Base-by-base conservation (phyloP, 2,329 filamentous ascomycete genomes). In the Lecanicillium sp. region DNA sequence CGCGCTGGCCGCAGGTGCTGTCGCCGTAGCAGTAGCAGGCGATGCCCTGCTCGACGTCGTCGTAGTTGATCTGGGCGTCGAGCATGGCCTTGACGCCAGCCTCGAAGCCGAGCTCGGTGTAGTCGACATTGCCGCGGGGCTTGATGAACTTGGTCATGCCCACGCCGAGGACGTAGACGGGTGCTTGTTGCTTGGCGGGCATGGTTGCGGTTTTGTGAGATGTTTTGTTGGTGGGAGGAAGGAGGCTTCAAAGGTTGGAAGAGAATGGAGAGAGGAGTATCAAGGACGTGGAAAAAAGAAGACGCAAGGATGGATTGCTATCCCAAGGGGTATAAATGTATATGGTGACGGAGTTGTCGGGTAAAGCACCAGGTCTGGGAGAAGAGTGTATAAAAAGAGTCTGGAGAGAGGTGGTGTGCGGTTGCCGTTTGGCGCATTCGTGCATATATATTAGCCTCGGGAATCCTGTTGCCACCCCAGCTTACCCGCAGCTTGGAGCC, bases 131-230 rank as follows among this genome's bases (percentile, higher is more conserved):
- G 59, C 87, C 87, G 41, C 89, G 79, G 30, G 89, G 89, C 71
- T 96, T 96, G 77, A 96, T 90, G 76, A 97, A 97, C 66, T 94
- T 94, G 67, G 90, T 97, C 87, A 97, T 92, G 68, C 90, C 90
- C 51, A 97, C 92, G 69, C 90, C 90, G 44, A 97, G 79, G 58
- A 97, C 86, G 72, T 97, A 97, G 71, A 69, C 70, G 43, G 72
- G 70, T 39, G 68, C 61, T 52, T 71, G 72, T 50, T 65, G 58
- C 48, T 68, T 68, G 53, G 62, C 61, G 34, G 68, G 59, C 72
- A 76, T 76, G 41, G 42, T 59, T 48, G 37, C 3, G 32, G 36
- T 15, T 40, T 41, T 34, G 29, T 14, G 36, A 18, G 17, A 36
- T 36, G 20, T 15, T 19, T 14, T 13, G 13, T n/a, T 35, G 17